Conservation (phyloP, 78 protist species). For the Diacronema lutheri region DNA sequence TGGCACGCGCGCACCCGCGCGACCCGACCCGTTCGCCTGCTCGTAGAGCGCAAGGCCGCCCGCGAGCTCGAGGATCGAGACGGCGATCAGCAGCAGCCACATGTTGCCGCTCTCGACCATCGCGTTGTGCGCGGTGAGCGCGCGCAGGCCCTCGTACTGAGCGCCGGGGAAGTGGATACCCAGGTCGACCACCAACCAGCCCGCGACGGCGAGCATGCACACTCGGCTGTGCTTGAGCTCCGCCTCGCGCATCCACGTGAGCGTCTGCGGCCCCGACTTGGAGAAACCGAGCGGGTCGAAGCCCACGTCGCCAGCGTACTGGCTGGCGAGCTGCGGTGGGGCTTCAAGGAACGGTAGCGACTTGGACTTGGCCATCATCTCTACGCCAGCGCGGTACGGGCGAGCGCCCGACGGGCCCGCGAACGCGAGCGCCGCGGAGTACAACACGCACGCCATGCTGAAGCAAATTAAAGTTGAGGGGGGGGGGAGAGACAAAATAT, state of each 20-base stretch:
- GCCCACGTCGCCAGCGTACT: conserved; percentile 27
- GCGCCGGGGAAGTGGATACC: conserved; percentile 4
- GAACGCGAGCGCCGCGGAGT: no score
- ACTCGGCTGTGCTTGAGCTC: conserved; percentile 51
- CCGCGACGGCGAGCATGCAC: conserved; percentile 25
- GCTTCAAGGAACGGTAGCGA: background rate
- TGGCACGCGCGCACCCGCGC: no score
- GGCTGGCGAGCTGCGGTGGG: background rate
- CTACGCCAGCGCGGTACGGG: no score
- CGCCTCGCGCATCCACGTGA: conserved; percentile 44
- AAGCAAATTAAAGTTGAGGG: no score
- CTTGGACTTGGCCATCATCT: conserved; percentile 10
- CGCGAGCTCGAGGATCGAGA: no score
- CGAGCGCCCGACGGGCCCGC: no score
- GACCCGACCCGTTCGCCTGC: no score
- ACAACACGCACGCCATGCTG: no score
- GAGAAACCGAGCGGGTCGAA: conserved; percentile 41
- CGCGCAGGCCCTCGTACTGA: background rate
- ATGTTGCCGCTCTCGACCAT: no score
- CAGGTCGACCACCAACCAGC: background rate
- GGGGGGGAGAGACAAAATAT: no score
- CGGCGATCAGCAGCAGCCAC: no score
- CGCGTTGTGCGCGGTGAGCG: background rate
- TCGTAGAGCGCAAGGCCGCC: no score
- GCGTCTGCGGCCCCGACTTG: background rate